A percentile compares a stretch with the other conserved stretches of the same genome.
Evolutionary conservation across 345 rosid genomes (phyloP).

Genomic region (Orychophragmus violaceus): DNA sequence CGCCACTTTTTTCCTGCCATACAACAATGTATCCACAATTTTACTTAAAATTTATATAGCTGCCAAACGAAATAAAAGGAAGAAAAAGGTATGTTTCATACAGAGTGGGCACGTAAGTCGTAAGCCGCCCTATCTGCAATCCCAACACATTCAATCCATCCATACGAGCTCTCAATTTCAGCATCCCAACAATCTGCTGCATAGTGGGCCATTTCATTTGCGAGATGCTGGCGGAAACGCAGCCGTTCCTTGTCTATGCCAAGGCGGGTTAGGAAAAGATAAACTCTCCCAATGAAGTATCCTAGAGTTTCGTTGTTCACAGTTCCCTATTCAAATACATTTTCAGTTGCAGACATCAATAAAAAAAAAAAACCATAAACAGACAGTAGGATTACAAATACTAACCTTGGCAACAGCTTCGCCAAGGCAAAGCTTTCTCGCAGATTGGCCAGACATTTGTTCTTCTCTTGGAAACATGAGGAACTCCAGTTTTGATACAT

Average conservation of each 20-base stretch:
- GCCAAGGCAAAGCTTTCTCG: conserved; percentile 51
- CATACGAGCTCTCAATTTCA: conserved; percentile 88
- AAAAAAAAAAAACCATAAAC: background rate
- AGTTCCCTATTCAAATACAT: conserved; percentile 46
- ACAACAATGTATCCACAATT: background rate
- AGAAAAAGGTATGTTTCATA: conserved; percentile 25
- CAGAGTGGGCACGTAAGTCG: conserved; percentile 81
- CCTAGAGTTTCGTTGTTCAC: conserved; percentile 95
- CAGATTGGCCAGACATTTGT: conserved; percentile 85
- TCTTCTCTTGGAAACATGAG: conserved; percentile 88
- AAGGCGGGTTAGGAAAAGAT: conserved; percentile 70
- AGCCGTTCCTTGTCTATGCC: conserved; percentile 76
- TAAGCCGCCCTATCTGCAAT: conserved; percentile 97
- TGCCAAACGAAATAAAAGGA: background rate
- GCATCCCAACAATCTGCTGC: conserved; percentile 99
- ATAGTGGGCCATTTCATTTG: conserved; percentile 98
- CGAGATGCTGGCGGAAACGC: conserved; percentile 92
- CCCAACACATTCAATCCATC: conserved; percentile 99
- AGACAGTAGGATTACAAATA: background rate
- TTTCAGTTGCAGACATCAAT: conserved; percentile 13
- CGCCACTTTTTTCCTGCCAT: conserved; percentile 80
- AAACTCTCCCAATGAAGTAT: conserved; percentile 92
- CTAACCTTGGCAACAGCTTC: conserved; percentile 78
- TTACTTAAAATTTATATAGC: background rate
- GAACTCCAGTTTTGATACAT: conserved; percentile 62